Evolutionary conservation across 768 basidiomycete genomes (phyloP), one percentile per base, ranked within the genome.

Genomic region (Trichaptum fuscoviolaceum): DNA sequence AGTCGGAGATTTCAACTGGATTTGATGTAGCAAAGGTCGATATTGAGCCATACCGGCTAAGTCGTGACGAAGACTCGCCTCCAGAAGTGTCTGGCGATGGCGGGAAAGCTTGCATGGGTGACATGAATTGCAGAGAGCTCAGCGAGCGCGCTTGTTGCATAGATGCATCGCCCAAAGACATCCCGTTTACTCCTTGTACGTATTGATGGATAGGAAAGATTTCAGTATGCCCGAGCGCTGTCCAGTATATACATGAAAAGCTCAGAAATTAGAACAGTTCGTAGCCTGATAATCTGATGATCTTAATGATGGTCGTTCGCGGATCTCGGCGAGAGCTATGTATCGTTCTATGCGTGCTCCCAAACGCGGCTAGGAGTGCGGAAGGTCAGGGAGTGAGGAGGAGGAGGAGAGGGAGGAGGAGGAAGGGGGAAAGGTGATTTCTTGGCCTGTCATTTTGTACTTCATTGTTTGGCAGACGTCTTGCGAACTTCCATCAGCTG

Each of bases 11-110:
- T 12, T 52, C 42, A 23, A 61, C 59, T 25, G 25, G 24, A 34
- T 25, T 25, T 25, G 59, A 61, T 34, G 59, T 61, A 1, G 59
- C 59, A 17, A 25, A 34, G 10, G 59, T 61, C 23, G 59, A 61
- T 25, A 61, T 25, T 17, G 59, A 61, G 30, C 59, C 59, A 61
- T 61, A 61, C 25, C 59, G 59, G 15, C 30, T 34, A 18, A 34
- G 30, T 18, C 59, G 59, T 25, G 59, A 25, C 12, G 59, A 61
- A 2, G 59, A 61, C 23, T 25, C 24, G 5, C 30, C 24, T 25
- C 59, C 59, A 25, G 59, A 61, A 1, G 59, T 34, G 12, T 25
- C 59, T 17, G 59, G 59, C 30, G 59, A 61, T 5, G 59, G 59
- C 24, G 59, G 59, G 42, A 52, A 52, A 20, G 42, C 42, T 52